These are phyloP conservation scores for Articulospora tetracladia DNA, from an alignment of 495 filamentous ascomycete genomes.

Conservation along the genomic window DNA sequence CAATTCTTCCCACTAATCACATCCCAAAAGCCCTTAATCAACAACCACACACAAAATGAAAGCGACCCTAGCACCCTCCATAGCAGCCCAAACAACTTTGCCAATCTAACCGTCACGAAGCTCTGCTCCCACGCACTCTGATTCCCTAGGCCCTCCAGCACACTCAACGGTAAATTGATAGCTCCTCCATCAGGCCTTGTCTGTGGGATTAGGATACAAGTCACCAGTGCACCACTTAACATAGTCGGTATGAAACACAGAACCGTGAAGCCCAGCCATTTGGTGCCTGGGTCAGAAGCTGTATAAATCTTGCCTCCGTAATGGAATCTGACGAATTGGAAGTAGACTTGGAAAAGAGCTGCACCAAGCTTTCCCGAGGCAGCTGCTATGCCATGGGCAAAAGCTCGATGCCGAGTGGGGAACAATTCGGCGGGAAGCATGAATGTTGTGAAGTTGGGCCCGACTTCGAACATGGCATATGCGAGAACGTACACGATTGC, in stretches of 20 bases:
- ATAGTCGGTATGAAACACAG: conserved; percentile 2
- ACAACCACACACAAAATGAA: too few relatives aligned
- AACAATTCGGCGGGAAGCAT: conserved; percentile 27
- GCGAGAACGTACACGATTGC: conserved; percentile 85
- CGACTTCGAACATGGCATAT: background rate
- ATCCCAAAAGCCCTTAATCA: too few relatives aligned
- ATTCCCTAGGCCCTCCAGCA: too few relatives aligned
- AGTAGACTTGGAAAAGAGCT: background rate
- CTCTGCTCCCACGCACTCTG: too few relatives aligned
- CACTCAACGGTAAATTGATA: too few relatives aligned
- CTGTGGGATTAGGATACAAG: too few relatives aligned
- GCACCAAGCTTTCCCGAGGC: conserved; percentile 6
- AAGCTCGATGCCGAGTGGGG: conserved; percentile 3
- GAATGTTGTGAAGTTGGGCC: background rate
- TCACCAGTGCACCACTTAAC: background rate
- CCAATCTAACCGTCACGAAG: too few relatives aligned
- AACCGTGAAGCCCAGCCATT: conserved; percentile 4
- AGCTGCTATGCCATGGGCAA: conserved; percentile 6
- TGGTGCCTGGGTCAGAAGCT: background rate
- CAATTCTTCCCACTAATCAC: too few relatives aligned
- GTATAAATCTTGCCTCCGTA: background rate
- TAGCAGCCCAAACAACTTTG: too few relatives aligned
- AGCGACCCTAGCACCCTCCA: too few relatives aligned
- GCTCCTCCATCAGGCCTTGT: too few relatives aligned
- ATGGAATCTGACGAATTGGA: background rate